These are phyloP conservation scores for Rhododendron kiyosumense DNA, from an alignment of 148 eudicot genomes.

Conservation along the genomic window DNA sequence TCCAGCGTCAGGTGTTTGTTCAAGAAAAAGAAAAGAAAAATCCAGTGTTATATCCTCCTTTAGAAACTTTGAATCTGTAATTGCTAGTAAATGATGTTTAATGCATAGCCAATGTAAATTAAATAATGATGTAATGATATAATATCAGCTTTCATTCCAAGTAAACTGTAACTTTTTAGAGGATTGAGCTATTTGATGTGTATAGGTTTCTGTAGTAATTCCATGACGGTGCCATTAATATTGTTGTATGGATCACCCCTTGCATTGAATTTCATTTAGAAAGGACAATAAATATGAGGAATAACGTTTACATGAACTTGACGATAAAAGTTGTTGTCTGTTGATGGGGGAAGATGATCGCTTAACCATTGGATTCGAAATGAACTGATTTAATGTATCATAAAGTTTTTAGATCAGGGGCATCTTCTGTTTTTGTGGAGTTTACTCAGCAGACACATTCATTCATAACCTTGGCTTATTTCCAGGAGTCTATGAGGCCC, in stretches of 20 bases:
- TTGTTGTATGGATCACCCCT: neutral
- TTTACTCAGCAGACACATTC: neutral
- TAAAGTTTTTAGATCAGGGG: neutral
- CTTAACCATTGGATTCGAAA: neutral
- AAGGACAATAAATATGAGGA: neutral
- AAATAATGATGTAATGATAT: neutral
- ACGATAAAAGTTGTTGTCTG: neutral
- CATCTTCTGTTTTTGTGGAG: neutral
- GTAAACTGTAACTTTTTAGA: neutral
- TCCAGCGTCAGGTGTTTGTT: neutral
- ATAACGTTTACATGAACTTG: neutral
- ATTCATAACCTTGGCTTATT: slow-evolving; percentile 14
- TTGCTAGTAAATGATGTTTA: neutral
- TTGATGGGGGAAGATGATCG: neutral
- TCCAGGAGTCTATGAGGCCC: slow-evolving; percentile 89
- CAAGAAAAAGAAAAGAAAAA: neutral
- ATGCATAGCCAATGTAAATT: neutral
- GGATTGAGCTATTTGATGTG: neutral
- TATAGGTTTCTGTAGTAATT: neutral
- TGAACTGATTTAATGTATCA: neutral
- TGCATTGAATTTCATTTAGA: neutral
- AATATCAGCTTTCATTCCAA: neutral
- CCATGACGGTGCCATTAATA: neutral
- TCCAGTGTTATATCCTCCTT: neutral
- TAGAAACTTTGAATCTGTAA: neutral